These are phyloP conservation scores for Cucurbita ficifolia DNA, from an alignment of 306 rosid genomes.

Conservation along the genomic window DNA sequence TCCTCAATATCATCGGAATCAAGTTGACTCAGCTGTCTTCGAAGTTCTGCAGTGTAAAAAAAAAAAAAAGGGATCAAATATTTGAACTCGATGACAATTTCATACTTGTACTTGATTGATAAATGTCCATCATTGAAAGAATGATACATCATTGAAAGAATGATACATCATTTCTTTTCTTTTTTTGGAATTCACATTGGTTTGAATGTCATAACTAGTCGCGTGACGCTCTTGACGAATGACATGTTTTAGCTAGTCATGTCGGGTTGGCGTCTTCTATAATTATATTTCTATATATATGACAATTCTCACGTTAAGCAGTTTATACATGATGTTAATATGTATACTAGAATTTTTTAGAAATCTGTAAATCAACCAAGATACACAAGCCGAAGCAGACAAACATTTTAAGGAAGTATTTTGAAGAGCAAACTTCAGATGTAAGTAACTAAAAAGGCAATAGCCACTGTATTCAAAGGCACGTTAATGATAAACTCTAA, in stretches of 20 bases:
- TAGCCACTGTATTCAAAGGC: not conserved
- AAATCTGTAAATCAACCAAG: not conserved
- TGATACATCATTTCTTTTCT: not conserved
- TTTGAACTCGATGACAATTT: not conserved
- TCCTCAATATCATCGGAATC: slow-evolving; percentile 44
- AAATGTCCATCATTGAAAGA: not conserved
- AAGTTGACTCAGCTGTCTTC: slow-evolving; percentile 74
- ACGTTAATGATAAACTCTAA: not conserved
- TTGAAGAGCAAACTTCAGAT: not conserved
- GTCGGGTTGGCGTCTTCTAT: not conserved
- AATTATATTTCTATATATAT: not conserved
- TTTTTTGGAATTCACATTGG: too few species aligned
- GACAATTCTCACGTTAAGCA: not conserved
- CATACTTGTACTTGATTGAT: too few species aligned
- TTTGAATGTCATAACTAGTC: too few species aligned
- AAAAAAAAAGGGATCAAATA: not conserved
- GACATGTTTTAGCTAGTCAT: not conserved
- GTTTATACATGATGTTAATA: not conserved
- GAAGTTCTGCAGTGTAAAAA: slow-evolving; percentile 42
- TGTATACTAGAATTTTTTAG: not conserved
- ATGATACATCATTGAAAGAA: not conserved
- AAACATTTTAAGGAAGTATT: not conserved
- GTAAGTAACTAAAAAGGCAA: not conserved
- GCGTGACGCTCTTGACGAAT: too few species aligned
- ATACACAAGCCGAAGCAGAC: not conserved